Evolutionary conservation across 257 asterid genomes (phyloP).

Genomic region (Petunia axillaris): DNA sequence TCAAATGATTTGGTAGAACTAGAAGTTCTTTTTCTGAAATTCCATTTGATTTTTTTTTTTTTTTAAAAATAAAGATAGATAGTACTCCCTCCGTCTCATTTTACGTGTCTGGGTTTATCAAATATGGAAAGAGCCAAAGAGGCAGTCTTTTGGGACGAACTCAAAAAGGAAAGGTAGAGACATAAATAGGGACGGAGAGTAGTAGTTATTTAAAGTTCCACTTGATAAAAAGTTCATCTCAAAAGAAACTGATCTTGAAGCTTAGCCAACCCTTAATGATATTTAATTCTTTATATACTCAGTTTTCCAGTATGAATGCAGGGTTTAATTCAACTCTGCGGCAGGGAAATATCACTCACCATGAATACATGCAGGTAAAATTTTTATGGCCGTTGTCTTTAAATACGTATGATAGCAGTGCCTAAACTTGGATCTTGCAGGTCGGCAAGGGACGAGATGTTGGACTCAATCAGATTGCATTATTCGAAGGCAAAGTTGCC

Average conservation of each 20-base stretch:
- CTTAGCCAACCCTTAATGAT: background rate
- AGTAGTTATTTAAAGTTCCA: too few relatives aligned
- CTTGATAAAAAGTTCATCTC: background rate
- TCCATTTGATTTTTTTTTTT: too few relatives aligned
- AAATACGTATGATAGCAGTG: conserved; percentile 17
- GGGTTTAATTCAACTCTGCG: conserved; percentile 96
- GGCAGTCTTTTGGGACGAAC: too few relatives aligned
- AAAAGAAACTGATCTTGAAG: background rate
- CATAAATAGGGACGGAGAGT: too few relatives aligned
- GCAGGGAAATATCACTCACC: conserved; percentile 98
- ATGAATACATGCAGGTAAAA: conserved; percentile 93
- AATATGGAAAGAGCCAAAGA: too few relatives aligned
- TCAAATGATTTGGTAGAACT: too few relatives aligned
- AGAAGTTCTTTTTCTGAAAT: too few relatives aligned
- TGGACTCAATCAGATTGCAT: conserved; percentile 96
- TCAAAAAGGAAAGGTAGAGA: too few relatives aligned
- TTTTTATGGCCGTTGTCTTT: background rate
- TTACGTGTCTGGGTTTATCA: too few relatives aligned
- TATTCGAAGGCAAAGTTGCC: conserved; percentile 99
- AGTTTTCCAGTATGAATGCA: conserved; percentile 43
- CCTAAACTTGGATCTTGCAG: conserved; percentile 47
- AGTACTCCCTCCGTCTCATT: too few relatives aligned
- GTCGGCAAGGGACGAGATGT: conserved; percentile 99
- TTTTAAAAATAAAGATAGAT: too few relatives aligned
- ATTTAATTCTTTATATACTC: background rate